Conservation (phyloP, 2,329 filamentous ascomycete genomes). For the Alternaria infectoria region DNA sequence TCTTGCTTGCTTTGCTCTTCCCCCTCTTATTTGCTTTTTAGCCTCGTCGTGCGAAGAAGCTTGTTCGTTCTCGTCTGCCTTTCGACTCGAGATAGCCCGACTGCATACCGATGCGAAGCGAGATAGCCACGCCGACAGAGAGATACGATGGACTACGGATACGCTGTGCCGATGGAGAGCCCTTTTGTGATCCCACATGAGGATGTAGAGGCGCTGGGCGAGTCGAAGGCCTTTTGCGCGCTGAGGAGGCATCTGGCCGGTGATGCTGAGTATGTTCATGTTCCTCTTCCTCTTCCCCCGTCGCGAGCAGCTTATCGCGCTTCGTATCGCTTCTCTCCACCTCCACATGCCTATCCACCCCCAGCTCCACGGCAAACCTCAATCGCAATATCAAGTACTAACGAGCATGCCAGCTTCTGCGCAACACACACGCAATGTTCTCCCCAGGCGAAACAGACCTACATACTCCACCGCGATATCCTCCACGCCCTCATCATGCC, state of each 20-base stretch:
- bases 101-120: conserved; percentile 13
- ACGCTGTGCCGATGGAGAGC: conserved; percentile 31
- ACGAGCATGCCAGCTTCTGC: conserved; percentile 45
- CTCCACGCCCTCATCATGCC: conserved; percentile 65
- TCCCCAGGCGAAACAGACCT: conserved; percentile 45
- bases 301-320: conserved; percentile 4
- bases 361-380: background rate
- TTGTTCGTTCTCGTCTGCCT: background rate
- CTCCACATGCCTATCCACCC: background rate
- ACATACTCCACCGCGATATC: conserved; percentile 63
- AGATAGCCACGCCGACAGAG: background rate
- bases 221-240: conserved; percentile 53
- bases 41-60: background rate
- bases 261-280: conserved; percentile 47
- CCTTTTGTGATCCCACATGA: conserved; percentile 53
- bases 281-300: conserved; percentile 3
- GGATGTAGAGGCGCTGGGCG: conserved; percentile 48
- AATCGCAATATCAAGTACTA: no score
- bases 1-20: background rate
- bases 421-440: conserved; percentile 46
- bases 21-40: background rate
- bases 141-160: conserved; percentile 8
- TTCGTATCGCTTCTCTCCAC: conserved; percentile 1
- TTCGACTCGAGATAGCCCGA: background rate
- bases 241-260: conserved; percentile 51